phyloP scores from a whole-genome alignment of 2,329 filamentous ascomycete species.

The Alternaria burnsii region DNA sequence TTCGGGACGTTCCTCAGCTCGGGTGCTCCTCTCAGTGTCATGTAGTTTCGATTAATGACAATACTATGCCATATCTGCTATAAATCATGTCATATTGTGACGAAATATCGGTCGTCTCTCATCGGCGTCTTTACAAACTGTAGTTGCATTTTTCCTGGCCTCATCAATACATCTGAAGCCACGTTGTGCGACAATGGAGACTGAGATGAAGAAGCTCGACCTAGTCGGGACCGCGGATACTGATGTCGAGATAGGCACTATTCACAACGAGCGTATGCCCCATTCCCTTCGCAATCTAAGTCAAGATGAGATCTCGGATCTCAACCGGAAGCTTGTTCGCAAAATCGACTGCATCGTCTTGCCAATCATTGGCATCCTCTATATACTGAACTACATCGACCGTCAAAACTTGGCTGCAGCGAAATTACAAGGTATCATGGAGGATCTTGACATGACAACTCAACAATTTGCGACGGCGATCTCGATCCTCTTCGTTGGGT shows the following conservation, averaged over 20 bases:
- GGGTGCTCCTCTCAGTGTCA: background rate
- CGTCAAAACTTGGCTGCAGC: background rate
- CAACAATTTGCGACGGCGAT: background rate
- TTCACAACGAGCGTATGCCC: conserved; percentile 21
- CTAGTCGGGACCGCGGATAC: conserved; percentile 6
- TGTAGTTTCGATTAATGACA: background rate
- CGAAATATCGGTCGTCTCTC: background rate
- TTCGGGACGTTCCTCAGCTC: background rate
- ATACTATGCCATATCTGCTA: background rate
- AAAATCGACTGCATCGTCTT: background rate
- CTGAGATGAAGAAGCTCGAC: conserved; percentile 10
- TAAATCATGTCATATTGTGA: background rate
- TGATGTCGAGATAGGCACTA: conserved; percentile 11
- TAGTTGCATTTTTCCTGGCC: background rate
- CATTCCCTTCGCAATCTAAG: conserved; percentile 24
- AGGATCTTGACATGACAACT: background rate
- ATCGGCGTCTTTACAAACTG: background rate
- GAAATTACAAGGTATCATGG: background rate
- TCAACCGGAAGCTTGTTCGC: conserved; percentile 40
- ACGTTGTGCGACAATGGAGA: conserved; percentile 5
- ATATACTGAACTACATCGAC: background rate
- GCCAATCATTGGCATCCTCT: background rate
- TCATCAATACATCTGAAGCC: background rate
- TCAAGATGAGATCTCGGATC: conserved; percentile 23
- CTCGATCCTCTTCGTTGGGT: background rate